Evolutionary conservation across 2,329 filamentous ascomycete genomes (phyloP).

Genomic region (Torrubiellomyces zombiae): DNA sequence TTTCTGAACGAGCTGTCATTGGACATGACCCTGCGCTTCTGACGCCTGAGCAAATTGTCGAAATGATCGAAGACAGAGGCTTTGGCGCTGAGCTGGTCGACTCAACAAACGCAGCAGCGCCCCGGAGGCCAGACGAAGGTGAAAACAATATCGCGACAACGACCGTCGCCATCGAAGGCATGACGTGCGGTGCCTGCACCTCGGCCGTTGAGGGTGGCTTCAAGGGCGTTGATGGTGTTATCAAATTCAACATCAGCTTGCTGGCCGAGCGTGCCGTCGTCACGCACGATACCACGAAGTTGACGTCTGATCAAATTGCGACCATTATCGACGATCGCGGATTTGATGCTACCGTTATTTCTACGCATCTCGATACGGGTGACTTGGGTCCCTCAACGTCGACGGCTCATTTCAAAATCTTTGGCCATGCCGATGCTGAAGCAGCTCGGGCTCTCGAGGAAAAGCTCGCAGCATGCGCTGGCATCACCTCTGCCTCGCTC

Average conservation of each 20-base stretch:
- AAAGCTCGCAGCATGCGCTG: conserved; percentile 44
- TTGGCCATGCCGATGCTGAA: conserved; percentile 56
- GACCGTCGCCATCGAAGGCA: conserved; percentile 80
- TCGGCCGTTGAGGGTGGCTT: conserved; percentile 80
- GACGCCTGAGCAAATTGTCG: conserved; percentile 34
- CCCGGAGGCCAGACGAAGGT: conserved; percentile 13
- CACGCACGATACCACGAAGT: conserved; percentile 57
- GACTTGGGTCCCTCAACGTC: conserved; percentile 38
- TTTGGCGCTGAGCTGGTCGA: conserved; percentile 70
- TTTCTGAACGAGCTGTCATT: conserved; percentile 73
- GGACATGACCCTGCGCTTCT: conserved; percentile 52
- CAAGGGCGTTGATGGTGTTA: conserved; percentile 54
- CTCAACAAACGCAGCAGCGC: conserved; percentile 13
- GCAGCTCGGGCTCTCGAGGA: conserved; percentile 59
- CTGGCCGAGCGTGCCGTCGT: conserved; percentile 84
- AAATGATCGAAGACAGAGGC: conserved; percentile 53
- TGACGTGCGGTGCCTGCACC: conserved; percentile 96
- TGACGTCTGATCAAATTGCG: conserved; percentile 57
- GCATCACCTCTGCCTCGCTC: conserved; percentile 58
- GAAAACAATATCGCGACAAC: conserved; percentile 44
- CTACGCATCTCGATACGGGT: conserved; percentile 46
- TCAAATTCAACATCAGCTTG: conserved; percentile 89
- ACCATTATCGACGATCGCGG: conserved; percentile 80
- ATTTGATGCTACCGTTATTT: conserved; percentile 72
- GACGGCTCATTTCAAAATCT: conserved; percentile 67